phyloP scores from a whole-genome alignment of 805 yeast species.

The Priceomyces carsonii region DNA sequence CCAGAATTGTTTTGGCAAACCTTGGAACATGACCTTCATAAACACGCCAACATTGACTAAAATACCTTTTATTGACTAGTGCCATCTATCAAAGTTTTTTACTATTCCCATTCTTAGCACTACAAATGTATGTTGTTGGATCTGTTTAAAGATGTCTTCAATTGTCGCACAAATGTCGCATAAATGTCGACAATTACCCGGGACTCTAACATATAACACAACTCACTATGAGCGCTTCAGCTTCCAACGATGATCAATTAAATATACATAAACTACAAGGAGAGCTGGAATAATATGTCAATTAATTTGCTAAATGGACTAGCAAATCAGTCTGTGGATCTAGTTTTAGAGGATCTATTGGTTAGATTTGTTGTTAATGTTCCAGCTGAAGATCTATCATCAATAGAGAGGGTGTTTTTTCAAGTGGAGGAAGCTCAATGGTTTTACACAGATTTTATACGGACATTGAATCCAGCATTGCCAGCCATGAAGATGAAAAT shows the following conservation, averaged over 20 bases:
- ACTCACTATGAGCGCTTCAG: too few species aligned
- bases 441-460: conserved; percentile 87
- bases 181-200: too few species aligned
- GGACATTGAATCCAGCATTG: conserved; percentile 68
- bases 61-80: conserved; percentile 3
- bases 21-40: conserved; percentile 25
- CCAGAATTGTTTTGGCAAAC: conserved; percentile 35
- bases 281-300: conserved; percentile 44
- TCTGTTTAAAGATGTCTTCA: too few species aligned
- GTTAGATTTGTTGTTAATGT: conserved; percentile 90
- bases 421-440: conserved; percentile 98
- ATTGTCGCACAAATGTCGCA: too few species aligned
- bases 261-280: too few species aligned
- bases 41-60: conserved; percentile 1
- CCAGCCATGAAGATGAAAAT: conserved; percentile 77
- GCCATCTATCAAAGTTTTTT: conserved; percentile 1
- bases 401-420: conserved; percentile 79
- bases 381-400: conserved; percentile 85
- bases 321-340: conserved; percentile 65
- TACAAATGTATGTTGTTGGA: too few species aligned
- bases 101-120: too few species aligned
- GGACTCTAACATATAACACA: too few species aligned
- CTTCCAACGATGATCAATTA: too few species aligned
- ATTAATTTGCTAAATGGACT: conserved; percentile 57
- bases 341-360: conserved; percentile 78